These are phyloP conservation scores for Ophiostoma quercus DNA, from an alignment of 2,329 filamentous ascomycete genomes.

Conservation along the genomic window DNA sequence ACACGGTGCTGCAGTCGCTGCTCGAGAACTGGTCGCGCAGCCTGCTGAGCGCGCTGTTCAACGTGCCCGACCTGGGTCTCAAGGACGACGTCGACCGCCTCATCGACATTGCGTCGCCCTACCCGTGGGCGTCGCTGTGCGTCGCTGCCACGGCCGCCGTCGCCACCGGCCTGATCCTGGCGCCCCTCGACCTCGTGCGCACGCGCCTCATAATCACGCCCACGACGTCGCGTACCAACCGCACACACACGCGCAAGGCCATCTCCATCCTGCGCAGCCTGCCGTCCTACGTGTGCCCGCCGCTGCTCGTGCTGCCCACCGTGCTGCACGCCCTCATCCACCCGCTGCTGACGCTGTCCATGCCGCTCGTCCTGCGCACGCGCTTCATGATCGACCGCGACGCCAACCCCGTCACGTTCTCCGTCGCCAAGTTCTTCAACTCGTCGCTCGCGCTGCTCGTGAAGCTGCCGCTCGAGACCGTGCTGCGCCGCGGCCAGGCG, in stretches of 20 bases:
- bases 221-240: slow-evolving; percentile 52
- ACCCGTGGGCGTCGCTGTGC: slow-evolving; percentile 73
- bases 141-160: slow-evolving; percentile 62
- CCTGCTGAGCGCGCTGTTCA: slow-evolving; percentile 82
- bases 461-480: slow-evolving; percentile 86
- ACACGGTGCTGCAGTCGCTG: slow-evolving; percentile 78
- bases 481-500: slow-evolving; percentile 82
- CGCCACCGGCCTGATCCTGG: slow-evolving; percentile 72
- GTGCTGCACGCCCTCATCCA: slow-evolving; percentile 80
- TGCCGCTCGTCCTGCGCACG: slow-evolving; percentile 79
- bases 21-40: slow-evolving; percentile 90
- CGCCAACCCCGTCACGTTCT: slow-evolving; percentile 74
- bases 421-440: slow-evolving; percentile 72
- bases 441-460: slow-evolving; percentile 76
- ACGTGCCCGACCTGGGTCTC: slow-evolving; percentile 76
- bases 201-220: slow-evolving; percentile 84
- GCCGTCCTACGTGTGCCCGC: slow-evolving; percentile 68
- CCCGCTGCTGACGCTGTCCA: slow-evolving; percentile 73
- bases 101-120: slow-evolving; percentile 66
- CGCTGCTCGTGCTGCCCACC: slow-evolving; percentile 72
- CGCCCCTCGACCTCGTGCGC: slow-evolving; percentile 83
- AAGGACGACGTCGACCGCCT: slow-evolving; percentile 73
- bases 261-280: slow-evolving; percentile 71
- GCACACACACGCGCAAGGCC: slow-evolving; percentile 63
- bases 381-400: slow-evolving; percentile 78